Percentiles rank a stretch among this genome's conserved stretches.
These are phyloP conservation scores for Flueggea neowawraea DNA, from an alignment of 441 rosid genomes.

Conservation along the genomic window DNA sequence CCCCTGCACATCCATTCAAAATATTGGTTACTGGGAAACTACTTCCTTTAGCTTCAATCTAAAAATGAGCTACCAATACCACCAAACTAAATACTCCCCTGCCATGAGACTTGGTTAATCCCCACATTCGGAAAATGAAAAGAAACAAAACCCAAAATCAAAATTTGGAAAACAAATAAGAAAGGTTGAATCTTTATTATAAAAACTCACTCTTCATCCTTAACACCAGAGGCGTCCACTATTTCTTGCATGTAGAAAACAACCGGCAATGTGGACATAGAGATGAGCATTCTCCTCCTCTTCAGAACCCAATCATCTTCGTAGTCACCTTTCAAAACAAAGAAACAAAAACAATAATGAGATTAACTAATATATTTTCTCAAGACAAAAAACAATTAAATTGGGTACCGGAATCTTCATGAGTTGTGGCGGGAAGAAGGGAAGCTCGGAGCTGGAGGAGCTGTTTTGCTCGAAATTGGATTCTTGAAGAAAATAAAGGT, in stretches of 20 bases:
- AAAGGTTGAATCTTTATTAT: neutral
- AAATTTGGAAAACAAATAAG: neutral
- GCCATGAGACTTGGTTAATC: neutral
- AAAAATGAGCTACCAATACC: neutral
- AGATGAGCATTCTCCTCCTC: constrained; percentile 41
- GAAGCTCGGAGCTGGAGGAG: constrained; percentile 14
- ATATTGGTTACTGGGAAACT: neutral
- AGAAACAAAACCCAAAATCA: neutral
- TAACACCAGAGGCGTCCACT: constrained; percentile 24
- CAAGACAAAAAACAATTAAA: neutral
- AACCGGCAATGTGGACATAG: constrained; percentile 44
- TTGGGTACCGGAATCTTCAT: constrained; percentile 22
- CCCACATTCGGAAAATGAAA: neutral
- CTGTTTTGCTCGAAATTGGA: constrained; percentile 13
- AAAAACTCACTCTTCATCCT: constrained; percentile 53
- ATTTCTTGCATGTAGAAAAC: constrained; percentile 27
- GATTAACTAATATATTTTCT: neutral
- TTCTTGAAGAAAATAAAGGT: constrained; percentile 17
- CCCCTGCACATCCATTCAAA: neutral
- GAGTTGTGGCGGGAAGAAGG: constrained; percentile 11
- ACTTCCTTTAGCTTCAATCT: no score
- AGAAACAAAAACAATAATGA: neutral
- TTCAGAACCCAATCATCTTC: constrained; percentile 18
- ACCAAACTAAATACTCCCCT: neutral
- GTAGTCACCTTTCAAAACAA: constrained; percentile 21